Conservation (phyloP, 169 alveolate species). For the Plasmodium knowlesi region DNA sequence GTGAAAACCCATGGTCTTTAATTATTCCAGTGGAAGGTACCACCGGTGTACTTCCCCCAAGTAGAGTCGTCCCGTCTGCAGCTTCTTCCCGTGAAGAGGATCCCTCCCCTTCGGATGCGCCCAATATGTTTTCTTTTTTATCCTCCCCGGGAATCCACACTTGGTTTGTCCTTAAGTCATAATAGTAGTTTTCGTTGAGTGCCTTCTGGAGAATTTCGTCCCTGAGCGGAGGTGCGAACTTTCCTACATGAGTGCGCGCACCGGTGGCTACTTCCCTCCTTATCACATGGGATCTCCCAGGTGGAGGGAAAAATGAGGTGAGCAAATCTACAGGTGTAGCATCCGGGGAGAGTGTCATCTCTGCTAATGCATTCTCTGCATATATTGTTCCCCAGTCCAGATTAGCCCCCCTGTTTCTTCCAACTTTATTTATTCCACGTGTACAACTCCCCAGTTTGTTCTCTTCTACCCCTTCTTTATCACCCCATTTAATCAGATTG, state of each 20-base stretch:
- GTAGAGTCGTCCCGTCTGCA: neutral
- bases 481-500: neutral
- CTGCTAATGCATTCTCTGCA: neutral
- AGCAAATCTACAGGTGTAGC: neutral
- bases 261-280: neutral
- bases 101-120: neutral
- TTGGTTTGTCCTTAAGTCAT: conserved; percentile 8
- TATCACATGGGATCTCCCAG: neutral
- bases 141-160: neutral
- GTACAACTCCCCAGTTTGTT: neutral
- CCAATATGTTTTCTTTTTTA: neutral
- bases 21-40: neutral
- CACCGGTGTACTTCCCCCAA: neutral
- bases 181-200: conserved; percentile 3
- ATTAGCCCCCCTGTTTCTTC: neutral
- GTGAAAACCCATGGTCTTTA: neutral
- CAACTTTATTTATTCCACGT: neutral
- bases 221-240: neutral
- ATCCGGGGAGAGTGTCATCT: neutral
- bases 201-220: neutral
- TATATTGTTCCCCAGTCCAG: neutral
- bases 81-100: neutral
- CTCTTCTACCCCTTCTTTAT: neutral
- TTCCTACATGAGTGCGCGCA: neutral
- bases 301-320: neutral